Conservation (phyloP, 257 asterid genomes). For the Nyctanthes arbortristis region DNA sequence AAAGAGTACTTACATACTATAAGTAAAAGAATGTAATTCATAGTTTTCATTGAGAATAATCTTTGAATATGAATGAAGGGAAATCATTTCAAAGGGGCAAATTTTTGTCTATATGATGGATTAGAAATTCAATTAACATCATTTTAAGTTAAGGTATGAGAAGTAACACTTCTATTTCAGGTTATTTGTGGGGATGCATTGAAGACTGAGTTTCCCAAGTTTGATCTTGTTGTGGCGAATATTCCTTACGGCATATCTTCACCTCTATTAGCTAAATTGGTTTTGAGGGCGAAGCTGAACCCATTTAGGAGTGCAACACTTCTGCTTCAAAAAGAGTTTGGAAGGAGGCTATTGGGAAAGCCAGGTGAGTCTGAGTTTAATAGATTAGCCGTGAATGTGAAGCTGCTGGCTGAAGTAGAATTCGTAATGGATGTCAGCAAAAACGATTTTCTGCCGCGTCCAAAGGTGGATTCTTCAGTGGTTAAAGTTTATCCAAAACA, state of each 20-base stretch:
- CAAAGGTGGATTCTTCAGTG: constrained; percentile 88
- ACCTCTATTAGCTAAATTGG: constrained; percentile 72
- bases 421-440: constrained; percentile 88
- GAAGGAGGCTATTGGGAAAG: constrained; percentile 69
- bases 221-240: constrained; percentile 91
- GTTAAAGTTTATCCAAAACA: constrained; percentile 72
- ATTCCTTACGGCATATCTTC: constrained; percentile 91
- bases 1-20: no score
- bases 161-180: constrained; percentile 36
- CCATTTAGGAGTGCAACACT: constrained; percentile 78
- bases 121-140: neutral
- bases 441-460: constrained; percentile 78
- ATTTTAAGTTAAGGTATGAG: neutral
- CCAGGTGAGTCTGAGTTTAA: constrained; percentile 86
- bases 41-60: no score
- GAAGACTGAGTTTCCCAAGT: constrained; percentile 67
- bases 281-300: constrained; percentile 47
- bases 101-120: no score
- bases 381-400: constrained; percentile 79
- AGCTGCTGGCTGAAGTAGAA: constrained; percentile 77
- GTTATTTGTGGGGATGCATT: constrained; percentile 71
- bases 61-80: neutral
- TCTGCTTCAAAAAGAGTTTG: constrained; percentile 86
- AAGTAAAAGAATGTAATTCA: no score
- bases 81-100: neutral